These are phyloP conservation scores for Diaporthe australafricana DNA, from an alignment of 2,329 filamentous ascomycete species.

Conservation along the genomic window DNA sequence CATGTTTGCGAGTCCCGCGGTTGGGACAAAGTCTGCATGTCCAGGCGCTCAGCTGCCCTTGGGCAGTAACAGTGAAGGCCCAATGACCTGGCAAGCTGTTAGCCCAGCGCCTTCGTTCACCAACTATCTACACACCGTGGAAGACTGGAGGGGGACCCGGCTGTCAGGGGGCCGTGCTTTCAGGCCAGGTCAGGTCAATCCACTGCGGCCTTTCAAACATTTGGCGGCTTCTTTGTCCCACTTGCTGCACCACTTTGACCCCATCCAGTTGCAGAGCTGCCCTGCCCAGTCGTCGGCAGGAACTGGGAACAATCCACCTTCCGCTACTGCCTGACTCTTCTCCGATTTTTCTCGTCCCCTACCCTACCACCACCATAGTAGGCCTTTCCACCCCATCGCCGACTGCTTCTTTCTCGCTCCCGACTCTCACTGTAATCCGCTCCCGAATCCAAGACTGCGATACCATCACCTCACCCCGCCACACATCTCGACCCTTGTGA, in stretches of 20 bases:
- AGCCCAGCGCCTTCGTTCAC: neutral
- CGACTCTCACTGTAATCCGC: conserved; percentile 18
- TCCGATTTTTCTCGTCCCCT: conserved; percentile 28
- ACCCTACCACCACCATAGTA: conserved; percentile 10
- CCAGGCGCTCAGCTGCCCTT: neutral
- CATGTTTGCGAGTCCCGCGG: neutral
- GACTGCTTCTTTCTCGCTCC: conserved; percentile 21
- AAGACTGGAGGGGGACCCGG: neutral
- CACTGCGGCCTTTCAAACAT: conserved; percentile 14
- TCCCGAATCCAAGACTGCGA: conserved; percentile 10
- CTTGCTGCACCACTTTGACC: conserved; percentile 11
- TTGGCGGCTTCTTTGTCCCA: conserved; percentile 22
- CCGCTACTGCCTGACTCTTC: conserved; percentile 21
- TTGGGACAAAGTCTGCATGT: neutral
- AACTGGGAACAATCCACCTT: conserved; percentile 11
- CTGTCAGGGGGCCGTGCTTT: neutral
- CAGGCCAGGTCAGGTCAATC: conserved; percentile 5
- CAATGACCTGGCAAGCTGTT: neutral
- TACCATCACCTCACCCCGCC: conserved; percentile 24
- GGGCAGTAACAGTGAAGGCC: neutral
- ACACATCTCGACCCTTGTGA: conserved; percentile 13
- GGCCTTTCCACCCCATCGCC: conserved; percentile 11
- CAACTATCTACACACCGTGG: neutral
- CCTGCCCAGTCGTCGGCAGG: neutral
- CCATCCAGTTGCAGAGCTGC: neutral